Percentiles rank a stretch among this genome's conserved stretches.
Conservation (phyloP, 106 monocot genomes). For the Dendrobium catenatum region DNA sequence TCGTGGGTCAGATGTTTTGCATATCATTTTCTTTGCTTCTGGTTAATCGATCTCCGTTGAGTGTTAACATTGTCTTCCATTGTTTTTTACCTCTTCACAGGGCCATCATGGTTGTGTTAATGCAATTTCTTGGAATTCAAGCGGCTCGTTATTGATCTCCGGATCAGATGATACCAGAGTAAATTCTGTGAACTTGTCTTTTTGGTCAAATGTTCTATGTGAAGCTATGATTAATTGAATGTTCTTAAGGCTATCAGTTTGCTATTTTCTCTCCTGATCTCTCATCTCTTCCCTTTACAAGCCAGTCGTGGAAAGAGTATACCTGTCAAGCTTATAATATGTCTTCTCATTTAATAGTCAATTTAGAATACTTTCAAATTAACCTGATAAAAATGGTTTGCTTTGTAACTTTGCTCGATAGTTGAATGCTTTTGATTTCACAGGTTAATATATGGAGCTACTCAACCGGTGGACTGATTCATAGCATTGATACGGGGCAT, state of each 20-base stretch:
- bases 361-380: background rate
- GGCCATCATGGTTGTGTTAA: slow-evolving; percentile 91
- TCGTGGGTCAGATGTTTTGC: background rate
- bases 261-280: background rate
- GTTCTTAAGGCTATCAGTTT: background rate
- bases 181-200: slow-evolving; percentile 12
- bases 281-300: background rate
- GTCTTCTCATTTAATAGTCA: background rate
- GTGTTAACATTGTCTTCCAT: too few species aligned
- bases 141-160: slow-evolving; percentile 78
- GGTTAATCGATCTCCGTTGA: too few species aligned
- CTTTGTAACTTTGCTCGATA: background rate
- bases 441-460: slow-evolving; percentile 97
- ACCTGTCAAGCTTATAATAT: background rate
- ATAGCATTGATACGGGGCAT: slow-evolving; percentile 83
- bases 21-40: background rate
- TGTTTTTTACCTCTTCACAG: slow-evolving; percentile 21
- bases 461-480: slow-evolving; percentile 29
- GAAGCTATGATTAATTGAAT: background rate
- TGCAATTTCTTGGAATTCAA: slow-evolving; percentile 88
- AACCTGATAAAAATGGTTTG: background rate
- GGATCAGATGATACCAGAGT: slow-evolving; percentile 96
- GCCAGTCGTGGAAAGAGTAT: background rate
- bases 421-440: slow-evolving; percentile 12
- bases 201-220: background rate